phyloP scores from a whole-genome alignment of 768 basidiomycete genomes.

The Mrakia blollopis region DNA sequence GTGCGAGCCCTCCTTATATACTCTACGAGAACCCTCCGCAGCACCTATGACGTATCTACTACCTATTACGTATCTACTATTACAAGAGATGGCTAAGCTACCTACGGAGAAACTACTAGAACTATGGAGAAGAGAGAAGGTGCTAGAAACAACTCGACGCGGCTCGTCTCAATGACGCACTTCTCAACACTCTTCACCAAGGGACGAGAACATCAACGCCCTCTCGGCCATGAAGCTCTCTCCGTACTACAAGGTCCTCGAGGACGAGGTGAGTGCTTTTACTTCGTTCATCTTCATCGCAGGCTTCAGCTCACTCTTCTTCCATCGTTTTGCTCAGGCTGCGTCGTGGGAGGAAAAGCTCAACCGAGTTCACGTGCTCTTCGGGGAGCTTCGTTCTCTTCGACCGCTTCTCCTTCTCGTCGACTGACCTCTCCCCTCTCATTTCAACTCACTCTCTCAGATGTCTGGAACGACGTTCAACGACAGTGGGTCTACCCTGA shows the following conservation, averaged over 20 bases:
- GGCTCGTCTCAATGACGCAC: too few relatives aligned
- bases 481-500: slow-evolving; percentile 99
- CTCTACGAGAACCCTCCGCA: too few relatives aligned
- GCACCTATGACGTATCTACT: too few relatives aligned
- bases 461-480: slow-evolving; percentile 99
- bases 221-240: slow-evolving; percentile 95
- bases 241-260: slow-evolving; percentile 84
- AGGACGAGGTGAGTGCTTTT: slow-evolving; percentile 43
- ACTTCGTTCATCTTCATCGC: neutral
- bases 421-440: neutral
- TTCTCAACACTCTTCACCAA: slow-evolving; percentile 94
- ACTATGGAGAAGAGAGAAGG: too few relatives aligned
- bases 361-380: slow-evolving; percentile 91
- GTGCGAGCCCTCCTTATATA: too few relatives aligned
- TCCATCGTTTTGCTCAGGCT: slow-evolving; percentile 50
- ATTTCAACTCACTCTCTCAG: slow-evolving; percentile 45
- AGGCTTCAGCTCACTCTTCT: neutral
- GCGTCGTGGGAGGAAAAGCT: slow-evolving; percentile 94
- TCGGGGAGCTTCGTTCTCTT: slow-evolving; percentile 56
- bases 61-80: too few relatives aligned
- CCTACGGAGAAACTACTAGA: too few relatives aligned
- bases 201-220: slow-evolving; percentile 90
- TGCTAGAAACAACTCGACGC: too few relatives aligned
- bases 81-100: too few relatives aligned
- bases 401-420: neutral